Evolutionary conservation across 495 filamentous ascomycete genomes (phyloP), one percentile per base, ranked within the genome.

Genomic region (Penicillium coprophilum): DNA sequence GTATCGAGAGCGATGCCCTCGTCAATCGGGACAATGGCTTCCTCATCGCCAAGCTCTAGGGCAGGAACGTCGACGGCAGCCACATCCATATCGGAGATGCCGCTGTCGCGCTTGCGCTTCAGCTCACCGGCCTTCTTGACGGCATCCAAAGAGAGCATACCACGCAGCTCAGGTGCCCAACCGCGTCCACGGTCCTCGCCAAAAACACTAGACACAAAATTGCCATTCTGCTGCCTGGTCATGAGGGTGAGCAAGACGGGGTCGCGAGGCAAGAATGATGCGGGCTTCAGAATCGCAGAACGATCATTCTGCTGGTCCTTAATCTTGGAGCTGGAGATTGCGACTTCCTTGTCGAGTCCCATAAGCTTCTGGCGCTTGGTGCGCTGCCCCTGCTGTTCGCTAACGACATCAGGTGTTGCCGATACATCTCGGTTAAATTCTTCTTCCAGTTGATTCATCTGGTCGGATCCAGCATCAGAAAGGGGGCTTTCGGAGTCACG

Each of bases 51-150:
- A 58, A 91, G 70, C 51, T 91, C 88, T 31, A 93, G 75, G 23
- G 82, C 82, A 39, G 87, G 88, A n/a, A 82, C 79, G 61, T 85
- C 86, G 28, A 76, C 79, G 27, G 60, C 84, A 43, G 86, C 83
- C 31, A 85, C 80, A 50, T 87, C 87, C 67, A 95, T 79, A 66
- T 92, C 90, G 31, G 88, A 87, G 50, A 95, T 82, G 10, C 90
- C 92, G 61, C 85, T 90, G 68, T 96, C 94, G 38, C 94, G 86
- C 80, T 98, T 98, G 51, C 95, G 77, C 82, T 97, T 98, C 45
- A 94, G 79, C 38, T 94, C 91, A 45, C 89, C 87, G 12, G 86
- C 80, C 46, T 82, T 84, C 53, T 86, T 83, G 17, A 96, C 83
- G 10, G 87, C 82, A 56, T 92, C 90, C 31, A 97, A 77, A 32